Evolutionary conservation across 257 asterid genomes (phyloP), one percentile per base, ranked within the genome.

Genomic region (Solanum appendiculatum): DNA sequence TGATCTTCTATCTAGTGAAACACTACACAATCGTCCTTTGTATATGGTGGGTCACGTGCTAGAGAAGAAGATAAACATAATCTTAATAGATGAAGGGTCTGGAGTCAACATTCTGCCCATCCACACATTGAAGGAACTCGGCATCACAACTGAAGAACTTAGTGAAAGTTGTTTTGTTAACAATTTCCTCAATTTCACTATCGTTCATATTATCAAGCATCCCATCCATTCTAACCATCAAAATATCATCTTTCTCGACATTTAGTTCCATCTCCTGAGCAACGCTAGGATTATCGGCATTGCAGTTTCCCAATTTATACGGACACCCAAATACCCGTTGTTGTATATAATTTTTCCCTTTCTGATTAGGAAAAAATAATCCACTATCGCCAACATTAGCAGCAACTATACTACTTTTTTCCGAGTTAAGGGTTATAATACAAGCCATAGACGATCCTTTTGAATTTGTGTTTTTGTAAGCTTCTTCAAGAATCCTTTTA

Each of bases 361-460:
- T 4, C 89, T 63, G 4, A 88, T 64, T 8, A 90, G 48, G 46
- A 86, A 36, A n/a, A 88, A n/a, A n/a, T n/a, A n/a, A 90, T n/a
- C 89, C 86, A 34, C 90, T 86, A 23, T 86, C 92, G 0, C 92
- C 87, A 5, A 88, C 86, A 29, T 90, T 88, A 36, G 54, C 60
- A 51, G 23, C 60, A 16, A 51, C 60, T 5, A 16, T 51, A 16
- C 1, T 51, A 16, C 16, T 51, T 51, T 51, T 51, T 23, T 15
- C 23, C 9, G 60, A 51, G 23, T 51, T 51, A 16, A 16, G 23
- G 16, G 60, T 51, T 16, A 51, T 51, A 51, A 51, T 5, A 51
- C 60, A 51, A 51, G 23, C 3, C 0, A 9, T 51, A 16, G n/a
- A 51, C 9, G n/a, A 51, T 51, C 60, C 60, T 51, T 51, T 51